Base-by-base conservation (phyloP, 768 basidiomycete genomes). In the Roridomyces roridus region DNA sequence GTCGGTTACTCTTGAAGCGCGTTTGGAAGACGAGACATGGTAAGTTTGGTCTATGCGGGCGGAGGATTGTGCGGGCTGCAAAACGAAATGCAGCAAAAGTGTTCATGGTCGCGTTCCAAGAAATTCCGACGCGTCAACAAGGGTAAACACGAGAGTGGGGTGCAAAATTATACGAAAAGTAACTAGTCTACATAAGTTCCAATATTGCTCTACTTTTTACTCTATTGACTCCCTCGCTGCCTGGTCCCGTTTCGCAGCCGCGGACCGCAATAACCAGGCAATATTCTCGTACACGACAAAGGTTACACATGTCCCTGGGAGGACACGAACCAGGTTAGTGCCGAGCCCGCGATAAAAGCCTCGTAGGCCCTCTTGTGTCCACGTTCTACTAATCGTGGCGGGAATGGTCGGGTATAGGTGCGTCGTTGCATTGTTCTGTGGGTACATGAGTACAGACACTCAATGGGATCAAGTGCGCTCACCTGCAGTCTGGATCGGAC, bases 261-360 rank as follows among this genome's bases (percentile, higher is more conserved):
- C 81, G 6, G 83, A 85, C 59, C 88, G 79, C 39, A 94, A 70
- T 24, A 93, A 67, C 92, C 92, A 94, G 0, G 92, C 92, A 51
- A 94, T 69, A 62, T 94, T 94, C 70, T 94, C 97, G 70, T 98
- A 99, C 18, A 98, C 95, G 35, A 98, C 96, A 63, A 98, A 97
- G 5, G 96, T 98, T 42, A 98, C 91, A 70, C 96, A 98, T 4
- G 96, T 98, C 25, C 96, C 97, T 0, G 97, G 97, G 15, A 98
- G 81, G 45, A 99, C 96, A 14, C 97, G 85, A 12, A 99, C 86
- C 23, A 97, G 82, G 68, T 98, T 98, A 24, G 94, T 96, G 2
- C 88, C 96, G 8, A 99, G 81, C 1, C 97, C 97, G 45, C 96
- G 91, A 74, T 98, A 99, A 70, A 98, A 98, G 1, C 94, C 96